phyloP scores from a whole-genome alignment of 2,329 filamentous ascomycete species.

The Chrysoporthe cubensis region DNA sequence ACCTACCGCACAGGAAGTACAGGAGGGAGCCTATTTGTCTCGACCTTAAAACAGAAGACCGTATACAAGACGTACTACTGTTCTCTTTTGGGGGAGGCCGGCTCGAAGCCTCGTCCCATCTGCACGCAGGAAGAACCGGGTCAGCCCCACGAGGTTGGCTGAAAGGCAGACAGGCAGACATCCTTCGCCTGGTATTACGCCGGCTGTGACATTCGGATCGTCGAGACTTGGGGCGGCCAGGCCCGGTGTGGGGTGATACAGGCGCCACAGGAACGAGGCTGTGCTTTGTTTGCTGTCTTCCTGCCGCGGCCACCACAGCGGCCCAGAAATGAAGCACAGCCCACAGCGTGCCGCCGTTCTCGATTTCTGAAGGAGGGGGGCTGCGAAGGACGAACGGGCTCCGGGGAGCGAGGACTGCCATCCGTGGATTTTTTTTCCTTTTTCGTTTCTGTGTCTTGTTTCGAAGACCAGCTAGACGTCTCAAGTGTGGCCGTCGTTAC shows the following conservation, averaged over 20 bases:
- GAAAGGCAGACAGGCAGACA: background rate
- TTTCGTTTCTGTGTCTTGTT: too few relatives aligned
- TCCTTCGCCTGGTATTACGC: background rate
- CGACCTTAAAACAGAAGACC: too few relatives aligned
- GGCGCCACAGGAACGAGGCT: background rate
- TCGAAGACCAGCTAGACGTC: background rate
- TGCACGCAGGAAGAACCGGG: background rate
- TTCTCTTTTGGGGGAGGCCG: too few relatives aligned
- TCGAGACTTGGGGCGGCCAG: background rate
- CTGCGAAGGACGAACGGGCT: background rate
- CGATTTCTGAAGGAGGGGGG: too few relatives aligned
- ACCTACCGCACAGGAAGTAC: background rate
- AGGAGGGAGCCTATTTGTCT: constrained; percentile 1
- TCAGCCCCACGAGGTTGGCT: background rate
- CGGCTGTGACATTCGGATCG: constrained; percentile 9
- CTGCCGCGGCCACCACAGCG: background rate
- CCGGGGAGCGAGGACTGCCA: background rate
- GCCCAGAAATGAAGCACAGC: background rate
- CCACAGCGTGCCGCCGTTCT: background rate
- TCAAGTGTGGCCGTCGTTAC: background rate
- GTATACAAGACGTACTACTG: too few relatives aligned
- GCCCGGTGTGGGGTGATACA: background rate
- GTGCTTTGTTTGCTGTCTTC: constrained; percentile 9
- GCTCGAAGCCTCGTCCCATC: too few relatives aligned
- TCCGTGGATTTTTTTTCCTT: background rate